Percentiles rank a stretch among this genome's conserved stretches.
Conservation (phyloP, 805 yeast genomes). For the Pichia sporocuriosa region DNA sequence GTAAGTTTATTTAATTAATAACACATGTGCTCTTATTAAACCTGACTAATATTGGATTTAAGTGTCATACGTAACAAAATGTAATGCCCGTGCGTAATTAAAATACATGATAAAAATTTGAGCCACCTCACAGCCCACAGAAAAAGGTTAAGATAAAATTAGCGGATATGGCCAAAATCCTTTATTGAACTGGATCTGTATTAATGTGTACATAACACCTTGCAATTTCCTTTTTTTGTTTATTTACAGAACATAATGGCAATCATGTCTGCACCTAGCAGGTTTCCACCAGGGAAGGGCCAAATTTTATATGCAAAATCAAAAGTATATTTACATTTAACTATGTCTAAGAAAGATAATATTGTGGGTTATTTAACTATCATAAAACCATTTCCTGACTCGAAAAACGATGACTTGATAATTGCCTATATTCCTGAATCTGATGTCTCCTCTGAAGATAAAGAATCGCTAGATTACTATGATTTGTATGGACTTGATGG, state of each 20-base stretch:
- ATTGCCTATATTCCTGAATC: conserved; percentile 68
- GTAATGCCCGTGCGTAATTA: too few relatives aligned
- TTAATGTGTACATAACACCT: too few relatives aligned
- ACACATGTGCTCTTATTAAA: too few relatives aligned
- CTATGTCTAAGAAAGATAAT: conserved; percentile 66
- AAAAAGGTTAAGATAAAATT: too few relatives aligned
- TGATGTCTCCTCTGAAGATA: conserved; percentile 26
- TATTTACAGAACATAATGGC: not conserved
- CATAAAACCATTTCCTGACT: conserved; percentile 42
- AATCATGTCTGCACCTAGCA: not conserved
- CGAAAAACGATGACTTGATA: conserved; percentile 48
- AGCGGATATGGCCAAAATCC: too few relatives aligned
- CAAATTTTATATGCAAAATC: conserved; percentile 51
- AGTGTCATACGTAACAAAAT: too few relatives aligned
- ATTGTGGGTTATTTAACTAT: conserved; percentile 71
- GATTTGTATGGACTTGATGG: conserved; percentile 35
- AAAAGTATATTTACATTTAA: conserved; percentile 80
- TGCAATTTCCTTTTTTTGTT: not conserved
- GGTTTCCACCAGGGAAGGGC: conserved; percentile 33
- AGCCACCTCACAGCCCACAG: too few relatives aligned
- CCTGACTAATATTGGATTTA: too few relatives aligned
- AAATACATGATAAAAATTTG: too few relatives aligned
- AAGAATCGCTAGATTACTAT: conserved; percentile 29
- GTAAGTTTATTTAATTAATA: too few relatives aligned
- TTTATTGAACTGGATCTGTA: too few relatives aligned